Conservation (phyloP, 768 basidiomycete genomes). For the Trametes cubensis region DNA sequence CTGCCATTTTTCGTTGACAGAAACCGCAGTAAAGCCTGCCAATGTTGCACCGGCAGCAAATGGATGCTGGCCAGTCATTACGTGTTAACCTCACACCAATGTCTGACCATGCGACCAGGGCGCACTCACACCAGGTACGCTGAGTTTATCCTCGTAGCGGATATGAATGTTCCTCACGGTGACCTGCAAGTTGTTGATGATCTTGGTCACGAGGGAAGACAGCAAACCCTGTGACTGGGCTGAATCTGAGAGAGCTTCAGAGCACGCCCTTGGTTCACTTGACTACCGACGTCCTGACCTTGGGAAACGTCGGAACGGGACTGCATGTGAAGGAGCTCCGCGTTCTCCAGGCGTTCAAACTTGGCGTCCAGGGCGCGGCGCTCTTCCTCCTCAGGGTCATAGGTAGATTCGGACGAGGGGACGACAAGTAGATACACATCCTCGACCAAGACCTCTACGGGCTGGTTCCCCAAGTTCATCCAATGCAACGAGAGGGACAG, state of each 20-base stretch:
- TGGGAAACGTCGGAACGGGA: slow-evolving; percentile 53
- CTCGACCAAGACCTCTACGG: slow-evolving; percentile 89
- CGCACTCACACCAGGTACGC: slow-evolving; percentile 81
- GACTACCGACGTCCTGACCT: slow-evolving; percentile 40
- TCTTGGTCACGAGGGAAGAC: slow-evolving; percentile 80
- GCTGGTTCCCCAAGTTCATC: slow-evolving; percentile 87
- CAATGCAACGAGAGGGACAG: slow-evolving; percentile 86
- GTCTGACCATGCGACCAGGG: background rate
- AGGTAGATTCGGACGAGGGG: slow-evolving; percentile 68
- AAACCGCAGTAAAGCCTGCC: slow-evolving; percentile 83
- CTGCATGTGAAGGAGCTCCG: slow-evolving; percentile 78
- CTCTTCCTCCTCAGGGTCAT: slow-evolving; percentile 85
- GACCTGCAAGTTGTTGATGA: slow-evolving; percentile 95
- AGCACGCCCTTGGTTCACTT: slow-evolving; percentile 2
- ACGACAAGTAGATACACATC: slow-evolving; percentile 94
- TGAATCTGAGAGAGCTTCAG: slow-evolving; percentile 43
- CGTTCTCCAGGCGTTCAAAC: slow-evolving; percentile 83
- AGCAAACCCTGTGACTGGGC: slow-evolving; percentile 84
- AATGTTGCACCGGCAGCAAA: slow-evolving; percentile 92
- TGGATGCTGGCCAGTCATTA: slow-evolving; percentile 64
- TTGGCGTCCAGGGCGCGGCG: slow-evolving; percentile 81
- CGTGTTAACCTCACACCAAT: too few species aligned
- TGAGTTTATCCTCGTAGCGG: slow-evolving; percentile 93
- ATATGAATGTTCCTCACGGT: slow-evolving; percentile 95
- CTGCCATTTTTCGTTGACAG: slow-evolving; percentile 86